A percentile compares a stretch with the other conserved stretches of the same genome.
These are phyloP conservation scores for Mycena vulgaris DNA, from an alignment of 768 basidiomycete species.

Conservation along the genomic window DNA sequence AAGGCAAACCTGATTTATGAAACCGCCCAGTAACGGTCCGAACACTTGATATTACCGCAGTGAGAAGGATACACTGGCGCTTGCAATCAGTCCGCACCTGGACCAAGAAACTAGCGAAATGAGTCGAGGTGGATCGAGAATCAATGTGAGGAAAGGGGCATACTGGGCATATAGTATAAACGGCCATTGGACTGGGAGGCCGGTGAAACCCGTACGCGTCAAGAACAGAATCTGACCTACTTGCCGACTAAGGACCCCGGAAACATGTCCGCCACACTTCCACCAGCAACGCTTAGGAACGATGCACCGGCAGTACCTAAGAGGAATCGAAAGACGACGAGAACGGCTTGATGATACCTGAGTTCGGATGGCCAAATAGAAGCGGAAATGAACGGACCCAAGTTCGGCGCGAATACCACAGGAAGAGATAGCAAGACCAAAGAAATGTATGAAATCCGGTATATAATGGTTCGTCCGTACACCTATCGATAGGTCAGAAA, in stretches of 20 bases:
- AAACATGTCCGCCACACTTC: slow-evolving; percentile 71
- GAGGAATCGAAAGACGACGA: slow-evolving; percentile 71
- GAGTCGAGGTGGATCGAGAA: no score
- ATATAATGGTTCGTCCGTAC: slow-evolving; percentile 76
- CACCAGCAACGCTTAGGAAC: slow-evolving; percentile 71
- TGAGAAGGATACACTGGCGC: not conserved
- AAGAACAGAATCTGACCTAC: slow-evolving; percentile 56
- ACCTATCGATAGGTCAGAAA: slow-evolving; percentile 58
- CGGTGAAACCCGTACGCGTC: not conserved
- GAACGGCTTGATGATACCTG: slow-evolving; percentile 60
- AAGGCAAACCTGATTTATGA: slow-evolving; percentile 76
- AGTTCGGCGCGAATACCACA: slow-evolving; percentile 80
- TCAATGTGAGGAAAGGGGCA: no score
- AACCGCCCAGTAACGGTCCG: slow-evolving; percentile 53
- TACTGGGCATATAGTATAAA: slow-evolving; percentile 71
- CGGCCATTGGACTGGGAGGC: slow-evolving; percentile 60
- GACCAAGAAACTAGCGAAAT: slow-evolving; percentile 39
- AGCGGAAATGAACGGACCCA: slow-evolving; percentile 57
- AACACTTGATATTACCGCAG: slow-evolving; percentile 2
- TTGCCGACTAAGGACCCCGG: slow-evolving; percentile 70
- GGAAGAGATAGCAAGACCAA: slow-evolving; percentile 80
- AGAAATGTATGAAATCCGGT: slow-evolving; percentile 69
- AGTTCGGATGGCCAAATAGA: not conserved
- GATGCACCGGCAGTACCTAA: slow-evolving; percentile 71
- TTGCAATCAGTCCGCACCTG: slow-evolving; percentile 16